phyloP scores from a whole-genome alignment of 768 basidiomycete genomes.

The Trametes cubensis region DNA sequence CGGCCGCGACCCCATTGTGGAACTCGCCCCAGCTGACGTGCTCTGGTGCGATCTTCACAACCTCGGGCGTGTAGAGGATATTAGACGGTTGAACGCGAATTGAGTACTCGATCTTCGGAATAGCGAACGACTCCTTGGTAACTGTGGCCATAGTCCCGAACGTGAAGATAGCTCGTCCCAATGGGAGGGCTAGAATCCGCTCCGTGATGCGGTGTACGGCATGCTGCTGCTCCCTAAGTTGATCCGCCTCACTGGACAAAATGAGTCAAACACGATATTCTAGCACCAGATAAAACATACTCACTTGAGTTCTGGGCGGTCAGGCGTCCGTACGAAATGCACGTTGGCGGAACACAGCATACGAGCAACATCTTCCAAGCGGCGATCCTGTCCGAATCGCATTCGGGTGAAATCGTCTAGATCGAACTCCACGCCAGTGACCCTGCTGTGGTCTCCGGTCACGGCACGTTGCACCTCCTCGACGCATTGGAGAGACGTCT shows the following conservation, averaged over 20 bases:
- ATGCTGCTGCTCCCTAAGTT: slow-evolving; percentile 81
- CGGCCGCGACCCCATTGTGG: slow-evolving; percentile 95
- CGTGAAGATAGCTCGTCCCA: slow-evolving; percentile 91
- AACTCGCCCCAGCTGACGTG: slow-evolving; percentile 93
- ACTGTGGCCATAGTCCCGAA: slow-evolving; percentile 80
- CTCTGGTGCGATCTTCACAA: slow-evolving; percentile 73
- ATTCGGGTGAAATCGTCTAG: slow-evolving; percentile 77
- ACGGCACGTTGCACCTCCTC: slow-evolving; percentile 50
- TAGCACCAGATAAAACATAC: slow-evolving; percentile 31
- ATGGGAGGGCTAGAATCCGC: slow-evolving; percentile 85
- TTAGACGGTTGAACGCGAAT: slow-evolving; percentile 78
- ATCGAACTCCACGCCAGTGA: slow-evolving; percentile 74
- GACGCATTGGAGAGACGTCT: slow-evolving; percentile 55
- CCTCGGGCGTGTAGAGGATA: slow-evolving; percentile 61
- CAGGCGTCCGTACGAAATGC: slow-evolving; percentile 62
- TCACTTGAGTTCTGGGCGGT: slow-evolving; percentile 73
- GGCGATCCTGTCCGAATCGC: slow-evolving; percentile 87
- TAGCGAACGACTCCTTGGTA: slow-evolving; percentile 74
- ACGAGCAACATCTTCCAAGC: slow-evolving; percentile 88
- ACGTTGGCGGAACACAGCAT: slow-evolving; percentile 84
- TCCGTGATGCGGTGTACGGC: slow-evolving; percentile 81
- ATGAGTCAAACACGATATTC: neutral
- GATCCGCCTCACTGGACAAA: slow-evolving; percentile 75
- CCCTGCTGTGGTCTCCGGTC: slow-evolving; percentile 55
- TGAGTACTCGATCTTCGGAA: slow-evolving; percentile 78